Evolutionary conservation across 2,329 filamentous ascomycete genomes (phyloP).

Genomic region (Neopestalotiopsis clavispora): DNA sequence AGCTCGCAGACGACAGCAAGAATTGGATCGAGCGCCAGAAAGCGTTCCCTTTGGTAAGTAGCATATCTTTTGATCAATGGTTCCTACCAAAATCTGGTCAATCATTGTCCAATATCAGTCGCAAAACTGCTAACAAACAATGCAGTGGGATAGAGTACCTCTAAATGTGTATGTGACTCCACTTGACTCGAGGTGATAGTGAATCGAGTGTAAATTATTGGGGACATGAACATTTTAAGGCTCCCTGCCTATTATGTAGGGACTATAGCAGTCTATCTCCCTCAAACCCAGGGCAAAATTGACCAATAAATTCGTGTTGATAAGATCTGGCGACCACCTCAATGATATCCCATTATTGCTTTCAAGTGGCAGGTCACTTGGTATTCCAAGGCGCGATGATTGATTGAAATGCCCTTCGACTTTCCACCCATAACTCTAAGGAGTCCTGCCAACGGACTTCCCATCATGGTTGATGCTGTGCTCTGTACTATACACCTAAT

Average conservation of each 20-base stretch:
- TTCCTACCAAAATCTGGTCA: neutral
- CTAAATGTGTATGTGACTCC: slow-evolving; percentile 15
- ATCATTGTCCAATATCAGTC: neutral
- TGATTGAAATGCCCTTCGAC: neutral
- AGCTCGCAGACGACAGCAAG: slow-evolving; percentile 16
- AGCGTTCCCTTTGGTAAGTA: slow-evolving; percentile 1
- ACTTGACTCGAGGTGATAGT: neutral
- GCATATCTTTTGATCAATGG: no score
- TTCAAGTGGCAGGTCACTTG: no score
- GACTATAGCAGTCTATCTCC: no score
- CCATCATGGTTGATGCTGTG: neutral
- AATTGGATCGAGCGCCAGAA: slow-evolving; percentile 15
- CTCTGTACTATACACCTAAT: neutral
- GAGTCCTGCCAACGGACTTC: no score
- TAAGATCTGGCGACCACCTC: neutral
- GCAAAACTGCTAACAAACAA: neutral
- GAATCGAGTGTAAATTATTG: neutral
- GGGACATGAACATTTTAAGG: no score
- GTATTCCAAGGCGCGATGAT: no score
- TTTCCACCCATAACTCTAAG: neutral
- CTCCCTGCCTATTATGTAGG: no score
- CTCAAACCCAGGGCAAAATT: neutral
- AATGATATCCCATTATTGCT: neutral
- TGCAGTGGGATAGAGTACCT: slow-evolving; percentile 15
- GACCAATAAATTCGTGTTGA: neutral